Percentiles rank a stretch among this genome's conserved stretches.
Evolutionary conservation across 441 rosid species (phyloP).

Genomic region (Omphalea diandra): DNA sequence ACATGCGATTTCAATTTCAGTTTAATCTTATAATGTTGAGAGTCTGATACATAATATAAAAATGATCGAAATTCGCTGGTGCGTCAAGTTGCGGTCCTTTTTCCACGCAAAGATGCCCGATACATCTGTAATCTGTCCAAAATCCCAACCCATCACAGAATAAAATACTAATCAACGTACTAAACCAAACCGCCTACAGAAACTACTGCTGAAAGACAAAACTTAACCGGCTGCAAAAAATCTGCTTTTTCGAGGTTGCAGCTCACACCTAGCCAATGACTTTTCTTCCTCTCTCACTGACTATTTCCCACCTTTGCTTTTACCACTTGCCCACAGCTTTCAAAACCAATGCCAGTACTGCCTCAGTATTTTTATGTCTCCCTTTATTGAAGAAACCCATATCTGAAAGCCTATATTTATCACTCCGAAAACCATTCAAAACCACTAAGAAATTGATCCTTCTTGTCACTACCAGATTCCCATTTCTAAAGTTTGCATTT

Average conservation of each 20-base stretch:
- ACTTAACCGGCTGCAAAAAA: not conserved
- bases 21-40: no score
- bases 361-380: no score
- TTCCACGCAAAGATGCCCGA: no score
- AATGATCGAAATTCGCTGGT: no score
- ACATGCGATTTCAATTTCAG: no score
- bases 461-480: no score
- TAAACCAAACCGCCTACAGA: no score
- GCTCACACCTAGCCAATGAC: not conserved
- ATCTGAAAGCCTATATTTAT: constrained; percentile 1
- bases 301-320: not conserved
- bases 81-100: no score
- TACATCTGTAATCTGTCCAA: no score
- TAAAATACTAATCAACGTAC: not conserved
- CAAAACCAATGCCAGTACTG: not conserved
- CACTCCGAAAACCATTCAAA: not conserved
- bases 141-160: no score
- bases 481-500: no score
- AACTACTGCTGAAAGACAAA: not conserved
- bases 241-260: not conserved
- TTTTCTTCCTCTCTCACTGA: not conserved
- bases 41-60: no score
- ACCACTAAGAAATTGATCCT: not conserved
- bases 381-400: not conserved
- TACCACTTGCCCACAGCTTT: constrained; percentile 28